Base-by-base conservation (phyloP, 163 green algal genomes). In the Volvox carteri region DNA sequence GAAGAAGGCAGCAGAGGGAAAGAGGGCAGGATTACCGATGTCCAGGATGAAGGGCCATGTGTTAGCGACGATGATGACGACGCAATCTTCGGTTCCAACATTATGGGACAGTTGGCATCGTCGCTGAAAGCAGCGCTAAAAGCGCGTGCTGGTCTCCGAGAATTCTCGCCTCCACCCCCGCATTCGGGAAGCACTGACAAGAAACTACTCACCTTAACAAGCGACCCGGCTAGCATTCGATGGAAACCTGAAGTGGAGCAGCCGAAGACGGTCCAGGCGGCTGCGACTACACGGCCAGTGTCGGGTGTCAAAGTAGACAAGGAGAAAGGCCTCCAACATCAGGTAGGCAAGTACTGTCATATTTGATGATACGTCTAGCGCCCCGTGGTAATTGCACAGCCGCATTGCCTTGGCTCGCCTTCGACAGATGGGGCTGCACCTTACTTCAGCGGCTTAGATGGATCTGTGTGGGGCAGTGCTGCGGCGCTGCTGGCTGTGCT, bases 371-470 rank as follows among this genome's bases (percentile, higher is more conserved):
- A 8, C 6, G 3, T 19, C 54, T 12, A 23, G 54, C 5, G 54
- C 54, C 25, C 5, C 8, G 28, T 65, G 3, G 54, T 11, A 30
- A 23, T 65, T 65, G 5, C n/a, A 70, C 30, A 85, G 77, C 77
- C 77, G 23, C 77, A 50, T 84, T 30, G 65, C 65, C 70, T 56
- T 78, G 75, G 56, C 58, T 41, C 65, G 33, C 37, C 62, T 44
- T 86, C 2, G 58, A 54, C 8, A 1, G 35, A 73, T 65, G 68
- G 67, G 70, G 52, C 16, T 11, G 60, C 12, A 14, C 84, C 84
- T 75, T 83, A 83, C 84, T 84, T 89, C 68, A 76, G 72, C 30
- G 68, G 84, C 84, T 67, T 6, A 83, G 5, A 89, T 21, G 5
- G 81, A 81, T 35, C 52, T 84, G 50, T 19, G 48, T 73, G 68